Base-by-base conservation (phyloP, 2,329 filamentous ascomycete genomes). In the Penicillium expansum region DNA sequence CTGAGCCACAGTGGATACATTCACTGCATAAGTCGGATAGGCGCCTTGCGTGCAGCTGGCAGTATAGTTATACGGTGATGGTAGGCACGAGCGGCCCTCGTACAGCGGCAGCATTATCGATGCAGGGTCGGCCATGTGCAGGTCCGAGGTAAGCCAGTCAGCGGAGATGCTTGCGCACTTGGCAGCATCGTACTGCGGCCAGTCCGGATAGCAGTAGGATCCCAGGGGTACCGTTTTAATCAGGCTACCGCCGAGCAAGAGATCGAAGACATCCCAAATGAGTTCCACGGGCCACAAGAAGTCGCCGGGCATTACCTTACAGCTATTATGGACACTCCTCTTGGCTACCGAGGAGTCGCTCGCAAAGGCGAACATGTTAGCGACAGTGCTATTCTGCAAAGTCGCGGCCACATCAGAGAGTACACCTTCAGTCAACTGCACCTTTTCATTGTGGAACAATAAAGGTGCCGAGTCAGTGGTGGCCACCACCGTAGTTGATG, bases 281-380 rank as follows among this genome's bases (percentile, higher is more conserved):
- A 43, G 10, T 8, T 53, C 30, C 2, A 44, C 20, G 6, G 67
- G 67, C 66, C 65, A 69, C 5, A 33, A 18, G 4, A 27, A 16
- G 43, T 68, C 64, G 5, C 65, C 67, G 9, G 66, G 65, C 48
- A 67, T 54, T 8, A 48, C 2, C 47, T 67, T 68, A 59, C 67
- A 68, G 20, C 72, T 79, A 33, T 77, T 80, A n/a, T n/a, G n/a
- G 4, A 27, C 30, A 73, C 75, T 79, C 7, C 55, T 57, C 39
- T 62, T 61, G 43, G 9, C 0, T 6, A 43, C 30, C 39, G 49
- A 44, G 59, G 38, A 18, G 8, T 32, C 32, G 13, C 11, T 37
- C 11, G 60, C 68, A 43, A 77, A 77, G 16, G 58, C 53, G 48
- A 77, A 77, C 22, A 74, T 57, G 4, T 66, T 59, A 11, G 76